Evolutionary conservation across 2,329 filamentous ascomycete species (phyloP), one percentile per base, ranked within the genome.

Genomic region (Fusarium oligoseptatum): DNA sequence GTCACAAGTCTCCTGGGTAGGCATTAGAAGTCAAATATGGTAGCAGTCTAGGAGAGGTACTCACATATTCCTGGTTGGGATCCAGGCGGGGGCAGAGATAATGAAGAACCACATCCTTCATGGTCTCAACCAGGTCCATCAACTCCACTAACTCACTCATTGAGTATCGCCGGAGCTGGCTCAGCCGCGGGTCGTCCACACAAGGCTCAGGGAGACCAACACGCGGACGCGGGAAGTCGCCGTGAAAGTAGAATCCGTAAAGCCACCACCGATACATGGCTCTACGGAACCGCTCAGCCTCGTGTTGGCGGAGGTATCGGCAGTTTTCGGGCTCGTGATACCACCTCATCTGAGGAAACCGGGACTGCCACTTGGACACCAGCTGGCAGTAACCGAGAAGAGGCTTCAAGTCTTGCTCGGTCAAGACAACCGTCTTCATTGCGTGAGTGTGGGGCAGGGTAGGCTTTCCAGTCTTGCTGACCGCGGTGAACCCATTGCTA

Each of bases 221-320:
- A 10, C 82, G 81, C 5, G 84, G 84, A 29, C 81, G 79, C 11
- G 81, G 83, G 39, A 81, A 80, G 36, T 84, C 84, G 12, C 85
- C 84, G 56, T 90, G 88, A 68, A 89, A 89, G 69, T 88, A 86
- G 37, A 84, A 83, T 8, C 87, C 83, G 71, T 87, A 90, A 5
- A 88, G 82, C 87, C 88, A 89, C 88, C 88, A 90, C 36, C 83
- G 80, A 60, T 88, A 88, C 34, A 90, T 78, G 1, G 87, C 88
- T 70, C 84, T 83, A 6, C 88, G 85, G 60, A 89, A 82, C 57
- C 87, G 84, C n/a, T 79, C 72, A 32, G 82, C 82, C 75, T 90
- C 88, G 29, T 83, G 79, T 0, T 77, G 62, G 9, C 79, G 79
- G 7, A 90, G 82, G 41, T 82, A 82, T 17, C 88, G 85, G 45